phyloP scores from a whole-genome alignment of 2,329 filamentous ascomycete genomes.

The Domatiomyces catenatus region DNA sequence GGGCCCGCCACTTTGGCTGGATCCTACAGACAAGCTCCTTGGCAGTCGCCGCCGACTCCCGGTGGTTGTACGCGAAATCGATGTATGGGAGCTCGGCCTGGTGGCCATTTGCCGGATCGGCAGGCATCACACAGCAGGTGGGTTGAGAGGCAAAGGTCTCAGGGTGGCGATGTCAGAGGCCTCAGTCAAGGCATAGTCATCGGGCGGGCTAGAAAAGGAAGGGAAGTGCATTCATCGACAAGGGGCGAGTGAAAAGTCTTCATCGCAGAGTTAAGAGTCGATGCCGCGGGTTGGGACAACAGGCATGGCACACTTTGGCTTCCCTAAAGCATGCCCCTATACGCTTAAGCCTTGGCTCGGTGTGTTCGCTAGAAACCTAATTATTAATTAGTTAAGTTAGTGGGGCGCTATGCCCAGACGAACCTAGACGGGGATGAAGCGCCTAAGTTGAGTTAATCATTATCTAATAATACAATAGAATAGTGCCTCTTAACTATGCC shows the following conservation, averaged over 20 bases:
- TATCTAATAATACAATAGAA: too few species aligned
- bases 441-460: too few species aligned
- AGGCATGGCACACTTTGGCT: not conserved
- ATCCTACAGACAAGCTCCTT: conserved; percentile 63
- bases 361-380: too few species aligned
- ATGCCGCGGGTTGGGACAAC: not conserved
- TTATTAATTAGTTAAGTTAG: not conserved
- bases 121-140: conserved; percentile 2
- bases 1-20: conserved; percentile 65
- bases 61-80: conserved; percentile 60
- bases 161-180: not conserved
- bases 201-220: not conserved
- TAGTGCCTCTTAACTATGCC: too few species aligned
- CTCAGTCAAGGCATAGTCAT: not conserved
- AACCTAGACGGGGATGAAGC: not conserved
- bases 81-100: conserved; percentile 34
- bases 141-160: not conserved
- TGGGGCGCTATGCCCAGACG: not conserved
- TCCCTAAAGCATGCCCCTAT: not conserved
- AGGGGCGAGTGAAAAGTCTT: not conserved
- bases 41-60: conserved; percentile 64
- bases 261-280: not conserved
- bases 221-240: not conserved
- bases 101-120: conserved; percentile 6
- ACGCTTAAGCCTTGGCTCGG: too few species aligned